phyloP scores from a whole-genome alignment of 768 basidiomycete species.

The Rhizopogon roseolus region DNA sequence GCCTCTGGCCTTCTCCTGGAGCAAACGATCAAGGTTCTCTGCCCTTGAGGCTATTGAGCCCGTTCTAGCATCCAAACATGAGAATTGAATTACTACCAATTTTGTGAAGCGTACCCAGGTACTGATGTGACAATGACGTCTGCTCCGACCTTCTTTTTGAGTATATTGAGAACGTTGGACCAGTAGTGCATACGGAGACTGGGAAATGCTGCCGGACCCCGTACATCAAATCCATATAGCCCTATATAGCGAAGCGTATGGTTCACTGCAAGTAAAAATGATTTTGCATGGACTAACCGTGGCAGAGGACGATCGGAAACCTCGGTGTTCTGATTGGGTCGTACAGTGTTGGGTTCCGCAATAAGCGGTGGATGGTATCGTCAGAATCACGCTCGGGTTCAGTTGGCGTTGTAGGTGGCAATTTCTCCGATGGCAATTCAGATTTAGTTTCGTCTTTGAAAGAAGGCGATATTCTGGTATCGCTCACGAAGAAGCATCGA shows the following conservation, averaged over 20 bases:
- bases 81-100: neutral
- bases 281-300: constrained; percentile 53
- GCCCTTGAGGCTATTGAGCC: constrained; percentile 86
- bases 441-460: too few species aligned
- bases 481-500: neutral
- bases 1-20: constrained; percentile 62
- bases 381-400: constrained; percentile 15
- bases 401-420: constrained; percentile 1
- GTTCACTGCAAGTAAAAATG: neutral
- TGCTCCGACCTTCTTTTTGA: constrained; percentile 78
- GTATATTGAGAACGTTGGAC: constrained; percentile 78
- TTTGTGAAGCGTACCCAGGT: constrained; percentile 60
- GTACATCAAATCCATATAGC: constrained; percentile 91
- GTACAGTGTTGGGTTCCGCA: constrained; percentile 72
- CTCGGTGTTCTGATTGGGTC: constrained; percentile 78
- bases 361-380: constrained; percentile 64
- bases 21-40: constrained; percentile 64
- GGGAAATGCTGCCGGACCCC: constrained; percentile 79
- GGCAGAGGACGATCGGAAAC: constrained; percentile 91
- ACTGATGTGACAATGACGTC: constrained; percentile 96
- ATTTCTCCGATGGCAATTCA: neutral
- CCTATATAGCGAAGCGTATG: constrained; percentile 38
- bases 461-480: neutral
- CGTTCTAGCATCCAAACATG: constrained; percentile 48
- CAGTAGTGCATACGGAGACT: constrained; percentile 90